Conservation (phyloP, 2,329 filamentous ascomycete genomes). For the Trichoderma aggressivum region DNA sequence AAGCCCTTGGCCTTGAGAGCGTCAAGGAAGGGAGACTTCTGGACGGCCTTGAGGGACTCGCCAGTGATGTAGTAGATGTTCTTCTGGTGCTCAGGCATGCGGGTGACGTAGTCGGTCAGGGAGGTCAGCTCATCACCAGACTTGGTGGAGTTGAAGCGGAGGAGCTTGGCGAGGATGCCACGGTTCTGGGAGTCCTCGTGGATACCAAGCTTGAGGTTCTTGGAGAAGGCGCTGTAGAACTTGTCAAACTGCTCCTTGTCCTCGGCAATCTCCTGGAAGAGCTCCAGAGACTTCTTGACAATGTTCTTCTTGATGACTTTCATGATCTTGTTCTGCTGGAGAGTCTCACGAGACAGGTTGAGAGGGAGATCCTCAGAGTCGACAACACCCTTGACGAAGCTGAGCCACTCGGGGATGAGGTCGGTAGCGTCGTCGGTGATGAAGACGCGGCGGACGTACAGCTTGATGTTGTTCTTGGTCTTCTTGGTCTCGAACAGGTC, state of each 20-base stretch:
- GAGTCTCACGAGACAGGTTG: constrained; percentile 99
- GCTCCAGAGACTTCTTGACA: constrained; percentile 99
- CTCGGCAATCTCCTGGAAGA: constrained; percentile 98
- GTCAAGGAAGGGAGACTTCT: constrained; percentile 98
- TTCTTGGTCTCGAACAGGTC: constrained; percentile 99
- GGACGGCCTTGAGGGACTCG: constrained; percentile 97
- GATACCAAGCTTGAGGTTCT: constrained; percentile 99
- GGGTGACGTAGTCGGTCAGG: constrained; percentile 94
- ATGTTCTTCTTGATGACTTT: constrained; percentile 99
- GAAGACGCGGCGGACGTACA: constrained; percentile 99
- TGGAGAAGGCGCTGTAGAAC: constrained; percentile 99
- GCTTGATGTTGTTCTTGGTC: constrained; percentile 99
- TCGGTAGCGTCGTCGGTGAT: constrained; percentile 99
- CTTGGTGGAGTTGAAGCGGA: constrained; percentile 99
- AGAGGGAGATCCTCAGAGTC: constrained; percentile 99
- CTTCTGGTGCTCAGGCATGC: constrained; percentile 99
- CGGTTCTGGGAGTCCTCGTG: constrained; percentile 99
- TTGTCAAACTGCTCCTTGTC: constrained; percentile 99
- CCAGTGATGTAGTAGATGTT: constrained; percentile 99
- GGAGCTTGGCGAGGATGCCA: constrained; percentile 86
- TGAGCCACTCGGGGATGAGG: constrained; percentile 98
- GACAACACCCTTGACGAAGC: constrained; percentile 99
- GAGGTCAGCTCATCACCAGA: constrained; percentile 94
- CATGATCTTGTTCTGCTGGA: constrained; percentile 99
- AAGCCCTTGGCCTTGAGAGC: constrained; percentile 98